Base-by-base conservation (phyloP, 2,329 filamentous ascomycete genomes). In the Plectosphaerella plurivora region DNA sequence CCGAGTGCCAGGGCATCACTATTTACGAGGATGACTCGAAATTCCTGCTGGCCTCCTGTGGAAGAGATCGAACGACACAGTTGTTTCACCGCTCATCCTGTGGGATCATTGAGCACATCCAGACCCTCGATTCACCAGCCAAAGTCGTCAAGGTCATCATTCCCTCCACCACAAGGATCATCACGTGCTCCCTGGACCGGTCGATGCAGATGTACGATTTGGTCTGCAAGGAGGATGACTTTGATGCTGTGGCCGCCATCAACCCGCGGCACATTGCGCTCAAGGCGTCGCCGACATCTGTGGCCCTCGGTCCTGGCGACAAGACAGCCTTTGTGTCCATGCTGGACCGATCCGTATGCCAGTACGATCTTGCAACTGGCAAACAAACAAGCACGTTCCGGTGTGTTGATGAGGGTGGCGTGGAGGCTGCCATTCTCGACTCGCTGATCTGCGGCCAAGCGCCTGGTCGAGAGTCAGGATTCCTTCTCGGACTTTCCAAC, bases 41-140 rank as follows among this genome's bases (percentile, higher is more conserved):
- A 46, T 79, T 83, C 36, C 74, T 96, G 45, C 77, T 97, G 60
- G 93, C 89, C 16, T 91, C 87, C 11, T 92, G 88, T 64, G 89
- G 91, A 36, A 82, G 94, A 58, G 94, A 99, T 69, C 86, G 94
- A 49, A 96, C 88, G n/a, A 83, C 93, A 1, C 94, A 99, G 66
- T 73, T 99, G n/a, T 97, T 97, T 65, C 78, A 82, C 55, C 75
- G 77, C 24, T 76, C 77, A 22, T 71, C 72, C 1, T 74, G 70
- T 12, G 79, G 83, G 3, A 71, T 70, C 3, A 87, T 95, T 68
- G 82, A 88, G 53, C 81, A 97, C 53, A 82, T 96, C 49, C 94
- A 99, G 67, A 99, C 94, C 0, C 81, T 97, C 52, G 93, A 99
- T 60, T 96, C 97, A 68, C 85, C 91, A 28, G 90, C 91, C 20